Evolutionary conservation across 345 rosid species (phyloP).

Genomic region (Iberis pinnata): DNA sequence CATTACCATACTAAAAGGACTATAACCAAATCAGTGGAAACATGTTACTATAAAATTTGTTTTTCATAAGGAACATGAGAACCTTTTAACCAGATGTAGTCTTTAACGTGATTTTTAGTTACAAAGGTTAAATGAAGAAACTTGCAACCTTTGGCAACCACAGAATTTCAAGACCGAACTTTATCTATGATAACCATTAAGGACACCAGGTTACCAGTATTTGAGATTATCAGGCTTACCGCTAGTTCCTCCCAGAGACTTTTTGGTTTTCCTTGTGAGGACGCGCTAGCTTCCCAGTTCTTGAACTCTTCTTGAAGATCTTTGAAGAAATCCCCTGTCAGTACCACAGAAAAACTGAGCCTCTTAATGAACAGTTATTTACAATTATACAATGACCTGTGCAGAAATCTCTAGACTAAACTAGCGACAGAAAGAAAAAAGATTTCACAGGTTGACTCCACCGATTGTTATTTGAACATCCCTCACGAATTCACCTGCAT

Average conservation of each 20-base stretch:
- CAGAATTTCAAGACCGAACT: background rate
- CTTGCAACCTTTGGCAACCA: constrained; percentile 3
- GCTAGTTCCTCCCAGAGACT: constrained; percentile 95
- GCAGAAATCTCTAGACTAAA: constrained; percentile 10
- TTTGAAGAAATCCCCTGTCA: constrained; percentile 76
- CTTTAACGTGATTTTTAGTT: background rate
- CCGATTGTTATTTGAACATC: constrained; percentile 84
- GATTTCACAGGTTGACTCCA: constrained; percentile 38
- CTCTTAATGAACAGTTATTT: background rate
- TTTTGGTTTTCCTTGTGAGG: constrained; percentile 77
- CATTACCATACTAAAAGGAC: constrained; percentile 1
- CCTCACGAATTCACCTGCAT: constrained; percentile 93
- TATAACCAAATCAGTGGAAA: constrained; percentile 16
- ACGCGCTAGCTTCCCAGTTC: constrained; percentile 72
- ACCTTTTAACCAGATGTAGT: background rate
- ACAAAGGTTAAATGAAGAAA: background rate
- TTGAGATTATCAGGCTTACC: constrained; percentile 34
- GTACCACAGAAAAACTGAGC: constrained; percentile 25
- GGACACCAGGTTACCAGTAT: background rate
- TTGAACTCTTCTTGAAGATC: constrained; percentile 89
- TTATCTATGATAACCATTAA: background rate
- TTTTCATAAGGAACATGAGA: too few relatives aligned
- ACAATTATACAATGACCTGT: background rate
- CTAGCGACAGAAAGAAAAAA: constrained; percentile 1
- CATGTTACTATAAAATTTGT: too few relatives aligned